Conservation (phyloP, 192 early-diverging fungal genomes). For the Coemansia sp. region DNA sequence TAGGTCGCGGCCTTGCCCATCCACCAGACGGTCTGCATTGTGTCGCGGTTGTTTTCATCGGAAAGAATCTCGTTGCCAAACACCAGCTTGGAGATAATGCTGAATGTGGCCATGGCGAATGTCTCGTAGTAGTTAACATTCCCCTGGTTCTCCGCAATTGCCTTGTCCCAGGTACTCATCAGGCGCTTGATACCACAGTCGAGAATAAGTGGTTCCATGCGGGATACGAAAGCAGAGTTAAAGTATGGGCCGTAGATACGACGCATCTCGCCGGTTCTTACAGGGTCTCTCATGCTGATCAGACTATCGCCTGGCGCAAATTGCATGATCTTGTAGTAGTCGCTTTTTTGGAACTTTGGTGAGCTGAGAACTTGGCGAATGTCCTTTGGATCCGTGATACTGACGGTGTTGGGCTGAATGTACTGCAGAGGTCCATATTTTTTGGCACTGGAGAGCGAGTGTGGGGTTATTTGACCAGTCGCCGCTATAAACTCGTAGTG, state of each 20-base stretch:
- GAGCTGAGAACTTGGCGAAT: conserved; percentile 24
- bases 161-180: conserved; percentile 7
- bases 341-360: conserved; percentile 10
- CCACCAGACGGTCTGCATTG: conserved; percentile 13
- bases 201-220: conserved; percentile 30
- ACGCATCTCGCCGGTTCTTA: conserved; percentile 7
- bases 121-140: conserved; percentile 20
- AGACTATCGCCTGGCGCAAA: conserved; percentile 19
- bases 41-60: background rate
- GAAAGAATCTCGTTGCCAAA: conserved; percentile 23
- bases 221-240: conserved; percentile 11
- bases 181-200: conserved; percentile 14
- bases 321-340: conserved; percentile 21
- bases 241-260: conserved; percentile 29
- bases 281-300: conserved; percentile 8
- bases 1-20: conserved; percentile 16
- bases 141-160: background rate
- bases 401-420: conserved; percentile 20
- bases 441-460: background rate
- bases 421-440: conserved; percentile 17
- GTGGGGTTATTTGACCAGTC: conserved; percentile 6
- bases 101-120: conserved; percentile 26
- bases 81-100: conserved; percentile 19
- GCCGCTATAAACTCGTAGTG: conserved; percentile 7
- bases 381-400: conserved; percentile 22